Evolutionary conservation across 768 basidiomycete species (phyloP).

Genomic region (Phylloporus sp.): DNA sequence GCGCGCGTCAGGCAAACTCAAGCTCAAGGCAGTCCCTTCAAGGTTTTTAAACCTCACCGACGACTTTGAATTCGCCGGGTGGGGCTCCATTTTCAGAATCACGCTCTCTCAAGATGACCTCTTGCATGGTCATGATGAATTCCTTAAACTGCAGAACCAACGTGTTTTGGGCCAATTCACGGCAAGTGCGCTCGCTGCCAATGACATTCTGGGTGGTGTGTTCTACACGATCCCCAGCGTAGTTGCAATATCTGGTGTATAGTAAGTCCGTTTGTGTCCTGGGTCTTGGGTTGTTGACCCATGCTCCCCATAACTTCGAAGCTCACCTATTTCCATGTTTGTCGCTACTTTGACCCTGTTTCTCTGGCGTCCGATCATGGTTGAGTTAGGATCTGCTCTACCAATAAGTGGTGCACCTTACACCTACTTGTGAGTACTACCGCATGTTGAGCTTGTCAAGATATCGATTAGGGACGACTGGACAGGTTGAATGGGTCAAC

Average conservation of each 20-base stretch:
- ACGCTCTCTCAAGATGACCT: constrained; percentile 44
- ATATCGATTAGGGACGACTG: neutral
- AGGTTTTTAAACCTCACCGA: constrained; percentile 59
- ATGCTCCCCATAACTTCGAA: constrained; percentile 19
- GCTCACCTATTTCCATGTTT: constrained; percentile 67
- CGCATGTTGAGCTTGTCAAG: neutral
- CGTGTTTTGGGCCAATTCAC: constrained; percentile 57
- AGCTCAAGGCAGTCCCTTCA: constrained; percentile 43
- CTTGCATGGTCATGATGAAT: constrained; percentile 28
- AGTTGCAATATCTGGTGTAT: constrained; percentile 56
- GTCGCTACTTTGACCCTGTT: constrained; percentile 59
- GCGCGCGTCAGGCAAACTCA: constrained; percentile 42
- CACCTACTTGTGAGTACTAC: constrained; percentile 52
- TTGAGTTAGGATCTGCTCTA: constrained; percentile 65
- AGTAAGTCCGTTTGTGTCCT: constrained; percentile 38
- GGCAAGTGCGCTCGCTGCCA: constrained; percentile 64
- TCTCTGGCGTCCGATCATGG: constrained; percentile 73
- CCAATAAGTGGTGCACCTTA: constrained; percentile 71
- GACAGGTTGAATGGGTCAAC: constrained; percentile 60
- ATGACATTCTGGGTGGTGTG: constrained; percentile 63
- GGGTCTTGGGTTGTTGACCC: neutral
- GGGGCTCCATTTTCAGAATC: constrained; percentile 53
- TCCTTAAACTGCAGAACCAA: constrained; percentile 31
- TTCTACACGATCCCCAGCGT: constrained; percentile 70
- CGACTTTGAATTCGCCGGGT: constrained; percentile 70